These are phyloP conservation scores for Dittrichia graveolens DNA, from an alignment of 129 eudicot species.

Conservation along the genomic window DNA sequence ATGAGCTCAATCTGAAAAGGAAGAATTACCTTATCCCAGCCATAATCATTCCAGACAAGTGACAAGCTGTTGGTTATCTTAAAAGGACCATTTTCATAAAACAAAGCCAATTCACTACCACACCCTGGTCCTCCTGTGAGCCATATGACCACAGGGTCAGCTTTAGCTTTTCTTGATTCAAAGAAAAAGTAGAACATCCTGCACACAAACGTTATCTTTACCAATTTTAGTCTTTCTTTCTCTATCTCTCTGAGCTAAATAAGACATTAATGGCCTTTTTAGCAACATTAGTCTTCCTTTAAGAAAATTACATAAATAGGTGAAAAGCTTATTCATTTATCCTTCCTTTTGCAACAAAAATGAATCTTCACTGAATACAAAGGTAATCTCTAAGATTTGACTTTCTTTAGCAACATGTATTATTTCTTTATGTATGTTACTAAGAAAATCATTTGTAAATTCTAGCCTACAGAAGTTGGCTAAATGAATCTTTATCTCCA, in stretches of 20 bases:
- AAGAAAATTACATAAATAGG: background rate
- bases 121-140: slow-evolving; percentile 96
- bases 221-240: slow-evolving; percentile 15
- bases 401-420: background rate
- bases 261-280: background rate
- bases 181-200: slow-evolving; percentile 98
- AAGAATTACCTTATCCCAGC: slow-evolving; percentile 84
- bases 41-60: slow-evolving; percentile 79
- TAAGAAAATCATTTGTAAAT: background rate
- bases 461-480: background rate
- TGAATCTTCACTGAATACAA: slow-evolving; percentile 5
- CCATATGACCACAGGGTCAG: slow-evolving; percentile 93
- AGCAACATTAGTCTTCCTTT: slow-evolving; percentile 9
- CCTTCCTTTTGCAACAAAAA: background rate
- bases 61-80: slow-evolving; percentile 61
- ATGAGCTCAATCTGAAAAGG: background rate
- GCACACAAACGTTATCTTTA: slow-evolving; percentile 32
- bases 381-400: background rate
- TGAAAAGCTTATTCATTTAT: background rate
- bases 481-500: background rate
- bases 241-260: slow-evolving; percentile 8
- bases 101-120: slow-evolving; percentile 79
- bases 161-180: slow-evolving; percentile 60
- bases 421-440: slow-evolving; percentile 6
- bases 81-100: slow-evolving; percentile 95